Percentiles rank a stretch among this genome's conserved stretches.
phyloP scores from a whole-genome alignment of 768 basidiomycete genomes.

The Leccinum obscurum region DNA sequence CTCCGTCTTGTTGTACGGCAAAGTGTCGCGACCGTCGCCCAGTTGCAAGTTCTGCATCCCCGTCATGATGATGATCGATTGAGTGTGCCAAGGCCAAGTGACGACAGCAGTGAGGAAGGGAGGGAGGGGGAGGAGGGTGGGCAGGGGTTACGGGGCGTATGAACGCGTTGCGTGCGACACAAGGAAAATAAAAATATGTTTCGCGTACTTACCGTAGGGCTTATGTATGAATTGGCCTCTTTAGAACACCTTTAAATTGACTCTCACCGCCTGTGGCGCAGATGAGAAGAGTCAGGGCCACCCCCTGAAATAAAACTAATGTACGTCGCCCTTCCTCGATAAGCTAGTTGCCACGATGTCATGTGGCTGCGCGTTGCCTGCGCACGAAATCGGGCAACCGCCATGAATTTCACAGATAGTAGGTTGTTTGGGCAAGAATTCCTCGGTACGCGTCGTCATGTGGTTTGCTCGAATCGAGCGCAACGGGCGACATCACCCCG shows the following conservation, averaged over 20 bases:
- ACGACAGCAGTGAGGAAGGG: neutral
- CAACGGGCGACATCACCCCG: neutral
- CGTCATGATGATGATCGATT: neutral
- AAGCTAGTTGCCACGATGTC: neutral
- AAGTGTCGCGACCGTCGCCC: neutral
- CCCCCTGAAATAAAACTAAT: neutral
- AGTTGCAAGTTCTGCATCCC: neutral
- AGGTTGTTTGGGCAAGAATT: neutral
- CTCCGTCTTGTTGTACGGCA: neutral
- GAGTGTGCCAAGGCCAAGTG: neutral
- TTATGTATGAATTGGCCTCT: neutral
- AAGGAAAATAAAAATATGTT: neutral
- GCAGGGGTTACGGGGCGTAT: neutral
- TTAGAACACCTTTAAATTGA: neutral
- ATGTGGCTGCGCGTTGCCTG: neutral
- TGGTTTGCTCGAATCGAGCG: neutral
- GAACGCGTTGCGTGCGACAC: neutral
- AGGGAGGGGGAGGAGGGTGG: neutral
- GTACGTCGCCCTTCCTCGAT: neutral
- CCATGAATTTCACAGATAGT: neutral
- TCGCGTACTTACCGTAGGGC: neutral
- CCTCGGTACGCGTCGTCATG: neutral
- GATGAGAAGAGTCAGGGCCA: neutral
- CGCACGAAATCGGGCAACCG: neutral
- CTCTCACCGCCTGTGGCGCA: neutral